phyloP scores from a whole-genome alignment of 768 basidiomycete species.

The Baorangia bicolor region DNA sequence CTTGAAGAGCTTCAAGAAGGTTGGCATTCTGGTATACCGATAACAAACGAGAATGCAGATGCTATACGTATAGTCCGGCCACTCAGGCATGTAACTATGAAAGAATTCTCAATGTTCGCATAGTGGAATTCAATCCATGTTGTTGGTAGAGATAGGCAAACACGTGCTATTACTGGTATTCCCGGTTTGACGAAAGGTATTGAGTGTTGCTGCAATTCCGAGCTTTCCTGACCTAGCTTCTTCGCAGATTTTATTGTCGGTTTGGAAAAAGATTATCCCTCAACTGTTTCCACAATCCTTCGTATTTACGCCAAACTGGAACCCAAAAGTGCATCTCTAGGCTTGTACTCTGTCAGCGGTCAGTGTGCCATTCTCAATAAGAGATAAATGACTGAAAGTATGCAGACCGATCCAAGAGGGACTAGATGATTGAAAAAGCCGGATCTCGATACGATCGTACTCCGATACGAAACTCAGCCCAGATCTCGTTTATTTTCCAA shows the following conservation, averaged over 20 bases:
- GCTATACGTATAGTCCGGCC: constrained; percentile 60
- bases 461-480: constrained; percentile 15
- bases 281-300: constrained; percentile 81
- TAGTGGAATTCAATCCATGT: constrained; percentile 67
- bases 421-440: constrained; percentile 70
- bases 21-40: constrained; percentile 44
- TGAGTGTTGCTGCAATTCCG: not conserved
- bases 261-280: constrained; percentile 79
- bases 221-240: not conserved
- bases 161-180: constrained; percentile 57
- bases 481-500: constrained; percentile 13
- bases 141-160: constrained; percentile 46
- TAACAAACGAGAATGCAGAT: not conserved
- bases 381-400: not conserved
- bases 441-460: constrained; percentile 67
- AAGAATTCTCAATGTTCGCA: constrained; percentile 75
- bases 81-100: constrained; percentile 69
- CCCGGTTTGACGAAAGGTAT: constrained; percentile 67
- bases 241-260: constrained; percentile 73
- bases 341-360: constrained; percentile 65
- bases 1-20: constrained; percentile 70
- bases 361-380: not conserved
- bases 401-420: constrained; percentile 61
- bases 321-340: constrained; percentile 54
- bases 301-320: constrained; percentile 78